phyloP scores from a whole-genome alignment of 306 rosid species.

The Pterocarpus santalinus region DNA sequence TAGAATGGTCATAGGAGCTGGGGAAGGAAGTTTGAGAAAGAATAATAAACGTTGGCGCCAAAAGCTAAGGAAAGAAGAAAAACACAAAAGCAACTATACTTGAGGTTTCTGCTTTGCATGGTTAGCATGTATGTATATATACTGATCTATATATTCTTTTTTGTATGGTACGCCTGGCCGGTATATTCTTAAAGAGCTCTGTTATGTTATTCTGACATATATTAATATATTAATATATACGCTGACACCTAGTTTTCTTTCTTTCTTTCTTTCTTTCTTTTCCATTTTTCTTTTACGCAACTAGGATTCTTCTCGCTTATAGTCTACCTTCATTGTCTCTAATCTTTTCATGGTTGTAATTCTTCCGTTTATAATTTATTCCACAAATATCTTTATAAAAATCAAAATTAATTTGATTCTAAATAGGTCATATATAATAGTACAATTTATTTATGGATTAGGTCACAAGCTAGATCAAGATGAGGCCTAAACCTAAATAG shows the following conservation, averaged over 20 bases:
- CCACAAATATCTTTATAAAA: neutral
- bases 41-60: constrained; percentile 21
- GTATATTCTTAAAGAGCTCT: too few species aligned
- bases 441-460: too few species aligned
- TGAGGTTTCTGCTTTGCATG: constrained; percentile 8
- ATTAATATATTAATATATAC: too few species aligned
- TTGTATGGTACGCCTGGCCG: neutral
- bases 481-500: too few species aligned
- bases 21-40: constrained; percentile 16
- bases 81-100: constrained; percentile 31
- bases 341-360: neutral
- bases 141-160: neutral
- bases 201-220: too few species aligned
- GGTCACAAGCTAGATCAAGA: too few species aligned
- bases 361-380: too few species aligned
- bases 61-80: constrained; percentile 30
- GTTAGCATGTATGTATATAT: neutral
- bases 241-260: too few species aligned
- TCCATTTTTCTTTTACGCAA: neutral
- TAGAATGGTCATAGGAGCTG: constrained; percentile 48
- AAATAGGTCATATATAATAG: too few species aligned
- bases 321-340: neutral
- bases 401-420: neutral
- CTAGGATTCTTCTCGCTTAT: neutral
- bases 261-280: neutral